phyloP scores from a whole-genome alignment of 306 rosid species.

The Prunus davidiana region DNA sequence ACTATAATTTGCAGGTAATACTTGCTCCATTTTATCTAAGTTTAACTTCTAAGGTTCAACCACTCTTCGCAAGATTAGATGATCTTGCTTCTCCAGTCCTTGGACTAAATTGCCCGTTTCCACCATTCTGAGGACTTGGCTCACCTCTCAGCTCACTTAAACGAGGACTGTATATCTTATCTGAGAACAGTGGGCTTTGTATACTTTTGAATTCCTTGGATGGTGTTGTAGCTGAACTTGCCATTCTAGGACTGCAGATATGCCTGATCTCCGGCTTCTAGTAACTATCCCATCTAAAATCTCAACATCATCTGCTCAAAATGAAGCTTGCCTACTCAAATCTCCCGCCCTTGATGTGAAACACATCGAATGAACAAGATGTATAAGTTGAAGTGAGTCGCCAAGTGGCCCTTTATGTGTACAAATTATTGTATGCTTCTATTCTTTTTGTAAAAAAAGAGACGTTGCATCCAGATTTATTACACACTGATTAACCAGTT shows the following conservation, averaged over 20 bases:
- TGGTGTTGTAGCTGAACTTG: slow-evolving; percentile 35
- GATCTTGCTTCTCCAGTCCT: slow-evolving; percentile 33
- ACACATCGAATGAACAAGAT: slow-evolving; percentile 1
- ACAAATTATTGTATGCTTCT: not conserved
- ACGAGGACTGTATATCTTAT: slow-evolving; percentile 43
- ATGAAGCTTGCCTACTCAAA: slow-evolving; percentile 51
- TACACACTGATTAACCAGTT: not conserved
- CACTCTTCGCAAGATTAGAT: slow-evolving; percentile 41
- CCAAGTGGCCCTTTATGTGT: not conserved
- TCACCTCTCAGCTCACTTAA: slow-evolving; percentile 30
- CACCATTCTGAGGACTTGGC: slow-evolving; percentile 38
- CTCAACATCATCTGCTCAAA: slow-evolving; percentile 58
- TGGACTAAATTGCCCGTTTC: slow-evolving; percentile 42
- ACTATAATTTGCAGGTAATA: not conserved
- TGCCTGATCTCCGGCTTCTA: slow-evolving; percentile 57
- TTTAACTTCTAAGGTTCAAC: slow-evolving; percentile 24
- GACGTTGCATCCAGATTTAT: not conserved
- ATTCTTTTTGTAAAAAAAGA: not conserved
- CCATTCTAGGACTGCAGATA: slow-evolving; percentile 47
- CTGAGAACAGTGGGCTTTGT: slow-evolving; percentile 33
- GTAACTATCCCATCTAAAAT: slow-evolving; percentile 55
- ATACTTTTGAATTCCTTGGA: slow-evolving; percentile 30
- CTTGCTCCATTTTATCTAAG: slow-evolving; percentile 9
- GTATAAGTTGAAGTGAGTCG: not conserved
- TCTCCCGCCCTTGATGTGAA: slow-evolving; percentile 41